phyloP scores from a whole-genome alignment of 169 alveolate species.

The Cyclospora cayetanensis region DNA sequence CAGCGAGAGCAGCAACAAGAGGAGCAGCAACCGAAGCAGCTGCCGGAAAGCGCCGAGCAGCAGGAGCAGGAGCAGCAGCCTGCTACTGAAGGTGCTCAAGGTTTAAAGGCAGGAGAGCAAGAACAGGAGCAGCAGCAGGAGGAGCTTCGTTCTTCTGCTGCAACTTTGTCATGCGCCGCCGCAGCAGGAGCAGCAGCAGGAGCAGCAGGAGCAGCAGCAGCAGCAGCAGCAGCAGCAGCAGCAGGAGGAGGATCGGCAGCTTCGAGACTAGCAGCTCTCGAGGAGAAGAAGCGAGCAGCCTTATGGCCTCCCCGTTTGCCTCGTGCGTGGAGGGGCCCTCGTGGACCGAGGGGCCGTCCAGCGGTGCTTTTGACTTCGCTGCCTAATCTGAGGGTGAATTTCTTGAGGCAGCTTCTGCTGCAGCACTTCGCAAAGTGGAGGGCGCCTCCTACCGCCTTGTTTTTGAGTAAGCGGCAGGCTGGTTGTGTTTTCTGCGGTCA shows the following conservation, averaged over 20 bases:
- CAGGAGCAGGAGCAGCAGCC: too few relatives aligned
- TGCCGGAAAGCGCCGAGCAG: too few relatives aligned
- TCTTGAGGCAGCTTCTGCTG: not conserved
- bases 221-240: not conserved
- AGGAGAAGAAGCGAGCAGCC: not conserved
- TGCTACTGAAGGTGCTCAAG: too few relatives aligned
- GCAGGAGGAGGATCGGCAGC: not conserved
- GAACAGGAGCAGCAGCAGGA: not conserved
- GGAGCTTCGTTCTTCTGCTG: not conserved
- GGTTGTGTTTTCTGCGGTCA: too few relatives aligned
- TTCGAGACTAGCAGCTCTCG: not conserved
- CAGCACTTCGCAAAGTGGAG: not conserved
- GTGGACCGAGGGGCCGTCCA: not conserved
- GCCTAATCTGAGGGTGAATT: not conserved
- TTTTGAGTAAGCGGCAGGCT: not conserved
- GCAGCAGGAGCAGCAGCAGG: not conserved
- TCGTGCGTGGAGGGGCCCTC: not conserved
- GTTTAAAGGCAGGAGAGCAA: too few relatives aligned
- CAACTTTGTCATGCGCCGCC: not conserved
- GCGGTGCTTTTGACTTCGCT: not conserved
- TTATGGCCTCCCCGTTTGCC: not conserved
- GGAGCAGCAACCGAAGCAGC: too few relatives aligned
- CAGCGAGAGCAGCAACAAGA: not conserved
- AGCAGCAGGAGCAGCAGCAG: slow-evolving; percentile 33
- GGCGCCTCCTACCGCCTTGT: not conserved